A percentile compares a stretch with the other conserved stretches of the same genome.
Conservation (phyloP, 2,329 filamentous ascomycete species). For the Rachicladosporium sp. region DNA sequence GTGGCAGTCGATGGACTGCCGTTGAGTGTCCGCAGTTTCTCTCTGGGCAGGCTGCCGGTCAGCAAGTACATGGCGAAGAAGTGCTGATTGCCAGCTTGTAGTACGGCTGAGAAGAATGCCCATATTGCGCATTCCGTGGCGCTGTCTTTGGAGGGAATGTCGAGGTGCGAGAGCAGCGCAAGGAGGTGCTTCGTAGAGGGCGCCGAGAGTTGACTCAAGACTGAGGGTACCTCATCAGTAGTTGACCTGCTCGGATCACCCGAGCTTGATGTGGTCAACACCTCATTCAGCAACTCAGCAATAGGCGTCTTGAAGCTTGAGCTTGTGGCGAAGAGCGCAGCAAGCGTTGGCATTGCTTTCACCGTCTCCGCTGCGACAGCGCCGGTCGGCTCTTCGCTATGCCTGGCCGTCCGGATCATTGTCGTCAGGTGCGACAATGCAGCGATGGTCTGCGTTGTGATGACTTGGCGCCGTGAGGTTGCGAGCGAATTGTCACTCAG, state of each 20-base stretch:
- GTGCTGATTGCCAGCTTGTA: conserved; percentile 72
- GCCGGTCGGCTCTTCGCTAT: conserved; percentile 1
- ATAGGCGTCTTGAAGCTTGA: conserved; percentile 54
- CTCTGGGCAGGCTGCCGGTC: conserved; percentile 72
- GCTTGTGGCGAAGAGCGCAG: conserved; percentile 60
- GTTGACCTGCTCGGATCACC: conserved; percentile 40
- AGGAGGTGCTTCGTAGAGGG: conserved; percentile 77
- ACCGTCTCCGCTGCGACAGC: conserved; percentile 51
- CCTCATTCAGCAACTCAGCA: conserved; percentile 56
- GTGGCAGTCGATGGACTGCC: conserved; percentile 39
- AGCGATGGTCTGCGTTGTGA: conserved; percentile 2
- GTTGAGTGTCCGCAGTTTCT: conserved; percentile 53
- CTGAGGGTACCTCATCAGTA: conserved; percentile 70
- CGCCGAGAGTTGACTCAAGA: conserved; percentile 80
- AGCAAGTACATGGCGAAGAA: conserved; percentile 92
- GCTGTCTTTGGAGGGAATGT: conserved; percentile 58
- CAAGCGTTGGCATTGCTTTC: conserved; percentile 63
- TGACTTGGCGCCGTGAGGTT: conserved; percentile 1
- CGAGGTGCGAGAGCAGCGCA: conserved; percentile 61
- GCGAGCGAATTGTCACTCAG: conserved; percentile 1
- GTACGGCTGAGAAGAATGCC: conserved; percentile 73
- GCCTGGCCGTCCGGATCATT: conserved; percentile 1
- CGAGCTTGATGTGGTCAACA: conserved; percentile 42
- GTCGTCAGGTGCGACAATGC: conserved; percentile 3
- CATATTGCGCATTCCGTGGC: conserved; percentile 59